phyloP scores from a whole-genome alignment of 345 rosid genomes.

The Passiflora organensis region DNA sequence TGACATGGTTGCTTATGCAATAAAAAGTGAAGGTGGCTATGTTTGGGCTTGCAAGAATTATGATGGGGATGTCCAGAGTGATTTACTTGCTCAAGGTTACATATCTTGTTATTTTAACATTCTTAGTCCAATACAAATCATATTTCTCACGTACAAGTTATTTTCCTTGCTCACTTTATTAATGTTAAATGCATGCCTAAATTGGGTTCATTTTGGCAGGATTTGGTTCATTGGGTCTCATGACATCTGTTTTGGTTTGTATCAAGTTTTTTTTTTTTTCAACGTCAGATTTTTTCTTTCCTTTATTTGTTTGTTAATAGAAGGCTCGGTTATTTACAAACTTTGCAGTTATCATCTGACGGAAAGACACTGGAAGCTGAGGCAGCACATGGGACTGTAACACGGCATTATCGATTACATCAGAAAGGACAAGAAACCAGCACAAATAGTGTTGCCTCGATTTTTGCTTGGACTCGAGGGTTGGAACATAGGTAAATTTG shows the following conservation, averaged over 20 bases:
- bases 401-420: constrained; percentile 83
- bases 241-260: constrained; percentile 93
- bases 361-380: constrained; percentile 95
- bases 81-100: constrained; percentile 94
- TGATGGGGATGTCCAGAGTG: constrained; percentile 98
- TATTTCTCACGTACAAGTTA: too few relatives aligned
- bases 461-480: constrained; percentile 97
- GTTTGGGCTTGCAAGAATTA: constrained; percentile 99
- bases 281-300: too few relatives aligned
- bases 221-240: constrained; percentile 95
- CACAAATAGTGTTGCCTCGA: constrained; percentile 95
- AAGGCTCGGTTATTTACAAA: constrained; percentile 7
- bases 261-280: constrained; percentile 1
- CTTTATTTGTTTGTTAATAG: too few relatives aligned
- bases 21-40: constrained; percentile 97
- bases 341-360: constrained; percentile 77
- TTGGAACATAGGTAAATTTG: constrained; percentile 74
- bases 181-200: too few relatives aligned
- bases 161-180: too few relatives aligned
- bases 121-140: neutral
- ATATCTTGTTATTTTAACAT: neutral
- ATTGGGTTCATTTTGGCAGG: too few relatives aligned
- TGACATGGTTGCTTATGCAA: constrained; percentile 96
- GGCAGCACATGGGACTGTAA: constrained; percentile 98
- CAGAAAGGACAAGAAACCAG: constrained; percentile 98